Base-by-base conservation (phyloP, 164 flowering plant species). In the Magnolia sinica region DNA sequence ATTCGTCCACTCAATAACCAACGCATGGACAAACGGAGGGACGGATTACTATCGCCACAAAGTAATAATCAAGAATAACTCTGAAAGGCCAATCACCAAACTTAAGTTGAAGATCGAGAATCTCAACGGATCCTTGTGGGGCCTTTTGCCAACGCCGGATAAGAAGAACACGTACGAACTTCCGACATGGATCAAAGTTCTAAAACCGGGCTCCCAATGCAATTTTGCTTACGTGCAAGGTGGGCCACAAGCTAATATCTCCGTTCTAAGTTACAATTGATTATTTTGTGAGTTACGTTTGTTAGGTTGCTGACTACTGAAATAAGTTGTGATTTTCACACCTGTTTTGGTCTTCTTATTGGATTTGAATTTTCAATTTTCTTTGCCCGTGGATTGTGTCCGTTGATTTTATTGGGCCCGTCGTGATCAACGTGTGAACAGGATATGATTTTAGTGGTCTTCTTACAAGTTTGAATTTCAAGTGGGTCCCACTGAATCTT, bases 211-310 rank as follows among this genome's bases (percentile, higher is more conserved):
- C 29, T 76, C 90, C 0, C 82, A 88, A 51, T 86, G 79, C 83
- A 83, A 64, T n/a, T 91, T 95, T 76, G 90, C 93, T 19, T 93
- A 93, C 64, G 80, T 93, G 72, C 98, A 95, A 84, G 95, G 89
- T 8, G 98, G 97, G 8, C 88, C 93, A 6, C 98, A 92, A 80
- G 98, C 97, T 70, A 85, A 85, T 73, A 77, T 92, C 74, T 76
- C 91, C 19, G 82, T 95, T 37, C 70, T 83, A 4, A 85, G 88
- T 85, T 93, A 87, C 89, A 82, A 65, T 23, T 65, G 68, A 3
- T 65, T 65, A 7, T 63, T 65, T 55, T 55, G 1, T 55, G 3
- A 4, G 13, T 63, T 16, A 27, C 65, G 8, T 16, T 22, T 63
- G 10, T 63, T 1, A n/a, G 19, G 4, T 64, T 22, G 24, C 4